Conservation (phyloP, 169 alveolate species). For the Plasmodium billcollinsi region DNA sequence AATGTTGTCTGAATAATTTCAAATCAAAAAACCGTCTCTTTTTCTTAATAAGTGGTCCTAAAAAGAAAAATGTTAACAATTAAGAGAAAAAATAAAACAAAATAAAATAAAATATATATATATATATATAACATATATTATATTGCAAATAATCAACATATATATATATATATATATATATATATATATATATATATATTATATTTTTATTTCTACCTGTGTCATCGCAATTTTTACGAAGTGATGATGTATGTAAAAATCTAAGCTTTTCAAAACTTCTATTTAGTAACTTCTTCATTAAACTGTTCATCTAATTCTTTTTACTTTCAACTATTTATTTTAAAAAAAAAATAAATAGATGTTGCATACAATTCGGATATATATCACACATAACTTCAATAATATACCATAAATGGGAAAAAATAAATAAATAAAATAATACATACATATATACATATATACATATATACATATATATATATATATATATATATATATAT, state of each 20-base stretch:
- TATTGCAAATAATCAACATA: not conserved
- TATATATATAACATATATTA: too few species aligned
- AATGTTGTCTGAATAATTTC: constrained; percentile 84
- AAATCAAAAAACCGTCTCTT: constrained; percentile 84
- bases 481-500: too few species aligned
- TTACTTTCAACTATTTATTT: too few species aligned
- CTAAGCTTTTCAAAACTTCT: constrained; percentile 32
- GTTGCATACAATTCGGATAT: not conserved
- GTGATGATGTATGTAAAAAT: constrained; percentile 37
- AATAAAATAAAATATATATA: not conserved
- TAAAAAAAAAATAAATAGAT: not conserved
- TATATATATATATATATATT: not conserved
- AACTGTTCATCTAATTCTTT: not conserved
- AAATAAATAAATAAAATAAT: too few species aligned
- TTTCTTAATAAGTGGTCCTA: constrained; percentile 85
- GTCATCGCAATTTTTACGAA: constrained; percentile 62
- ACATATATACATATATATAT: too few species aligned
- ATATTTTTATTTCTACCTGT: constrained; percentile 27
- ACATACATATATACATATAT: too few species aligned
- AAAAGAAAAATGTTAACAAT: not conserved
- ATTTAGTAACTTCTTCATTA: constrained; percentile 35
- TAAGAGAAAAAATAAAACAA: not conserved
- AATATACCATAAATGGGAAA: too few species aligned
- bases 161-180: too few species aligned
- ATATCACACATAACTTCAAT: too few species aligned